Percentiles rank a stretch among this genome's conserved stretches.
Evolutionary conservation across 345 rosid species (phyloP).

Genomic region (Melaleuca quinquenervia): DNA sequence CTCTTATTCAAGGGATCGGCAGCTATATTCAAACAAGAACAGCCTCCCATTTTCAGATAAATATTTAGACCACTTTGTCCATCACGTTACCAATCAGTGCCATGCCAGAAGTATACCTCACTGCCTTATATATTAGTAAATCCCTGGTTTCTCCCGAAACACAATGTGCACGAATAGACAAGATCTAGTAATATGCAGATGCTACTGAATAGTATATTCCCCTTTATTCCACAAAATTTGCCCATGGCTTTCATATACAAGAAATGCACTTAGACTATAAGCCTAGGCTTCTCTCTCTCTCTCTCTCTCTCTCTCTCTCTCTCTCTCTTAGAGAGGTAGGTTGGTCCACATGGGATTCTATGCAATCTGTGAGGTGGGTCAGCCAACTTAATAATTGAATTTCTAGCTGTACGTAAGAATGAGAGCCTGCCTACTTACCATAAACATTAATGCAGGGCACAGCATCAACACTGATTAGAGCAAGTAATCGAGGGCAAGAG

Average conservation of each 20-base stretch:
- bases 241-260: neutral
- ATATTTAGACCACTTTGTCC: neutral
- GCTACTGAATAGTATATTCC: neutral
- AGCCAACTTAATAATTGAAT: neutral
- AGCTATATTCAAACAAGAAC: neutral
- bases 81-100: neutral
- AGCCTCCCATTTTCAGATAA: neutral
- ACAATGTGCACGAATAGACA: neutral
- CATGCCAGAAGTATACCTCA: neutral
- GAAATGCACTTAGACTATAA: neutral
- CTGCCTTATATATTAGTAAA: neutral
- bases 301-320: neutral
- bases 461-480: neutral
- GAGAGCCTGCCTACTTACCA: neutral
- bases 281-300: neutral
- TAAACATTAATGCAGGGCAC: neutral
- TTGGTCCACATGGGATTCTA: neutral
- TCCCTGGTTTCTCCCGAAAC: neutral
- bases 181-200: neutral
- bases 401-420: neutral
- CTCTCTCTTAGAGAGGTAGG: neutral
- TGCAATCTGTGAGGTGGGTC: neutral
- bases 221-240: neutral
- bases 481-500: neutral
- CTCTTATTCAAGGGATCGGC: neutral